A percentile compares a stretch with the other conserved stretches of the same genome.
Conservation (phyloP, 2,329 filamentous ascomycete genomes). For the Stemphylium beticola region DNA sequence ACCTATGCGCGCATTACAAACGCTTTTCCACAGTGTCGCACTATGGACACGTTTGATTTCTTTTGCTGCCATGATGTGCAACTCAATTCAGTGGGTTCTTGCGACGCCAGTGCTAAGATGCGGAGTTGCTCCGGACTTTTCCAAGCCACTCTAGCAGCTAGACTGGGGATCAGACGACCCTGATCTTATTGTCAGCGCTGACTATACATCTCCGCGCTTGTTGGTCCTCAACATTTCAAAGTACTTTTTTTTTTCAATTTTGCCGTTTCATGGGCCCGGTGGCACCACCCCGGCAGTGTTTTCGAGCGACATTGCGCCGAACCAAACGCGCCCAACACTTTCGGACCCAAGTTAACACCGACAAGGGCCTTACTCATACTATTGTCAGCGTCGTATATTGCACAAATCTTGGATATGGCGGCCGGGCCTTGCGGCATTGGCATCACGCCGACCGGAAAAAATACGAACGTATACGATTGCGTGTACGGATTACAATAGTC, state of each 20-base stretch:
- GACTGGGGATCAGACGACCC: slow-evolving; percentile 3
- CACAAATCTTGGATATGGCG: neutral
- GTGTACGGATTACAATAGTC: neutral
- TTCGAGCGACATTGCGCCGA: slow-evolving; percentile 6
- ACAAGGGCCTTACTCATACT: neutral
- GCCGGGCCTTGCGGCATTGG: neutral
- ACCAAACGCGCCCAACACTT: neutral
- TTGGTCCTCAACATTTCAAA: slow-evolving; percentile 9
- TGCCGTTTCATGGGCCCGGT: neutral
- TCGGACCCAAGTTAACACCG: neutral
- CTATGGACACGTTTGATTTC: neutral
- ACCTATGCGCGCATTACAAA: neutral
- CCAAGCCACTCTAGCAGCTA: slow-evolving; percentile 1
- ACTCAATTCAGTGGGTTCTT: slow-evolving; percentile 7
- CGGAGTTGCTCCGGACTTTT: slow-evolving; percentile 6
- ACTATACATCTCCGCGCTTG: neutral
- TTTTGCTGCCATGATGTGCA: slow-evolving; percentile 2
- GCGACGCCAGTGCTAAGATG: slow-evolving; percentile 1
- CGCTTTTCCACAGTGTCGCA: neutral
- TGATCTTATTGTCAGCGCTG: slow-evolving; percentile 1
- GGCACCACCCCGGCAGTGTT: neutral
- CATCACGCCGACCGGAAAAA: neutral
- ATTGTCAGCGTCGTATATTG: neutral
- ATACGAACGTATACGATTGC: neutral
- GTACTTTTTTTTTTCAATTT: neutral